phyloP scores from a whole-genome alignment of 2,329 filamentous ascomycete species.

The Sarocladium strictum region DNA sequence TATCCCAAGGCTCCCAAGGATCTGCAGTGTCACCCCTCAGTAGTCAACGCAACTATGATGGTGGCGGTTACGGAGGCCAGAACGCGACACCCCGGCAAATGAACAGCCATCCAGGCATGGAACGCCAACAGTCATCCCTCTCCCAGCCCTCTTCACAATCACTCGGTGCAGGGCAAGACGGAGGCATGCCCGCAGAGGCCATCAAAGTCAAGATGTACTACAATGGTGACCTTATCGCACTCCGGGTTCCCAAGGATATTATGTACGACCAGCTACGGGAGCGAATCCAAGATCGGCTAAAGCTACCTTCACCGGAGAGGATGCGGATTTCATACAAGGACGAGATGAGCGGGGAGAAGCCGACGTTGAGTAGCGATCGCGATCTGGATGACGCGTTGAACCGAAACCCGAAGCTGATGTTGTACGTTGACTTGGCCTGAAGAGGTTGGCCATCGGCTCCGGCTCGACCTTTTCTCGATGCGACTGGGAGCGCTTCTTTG shows the following conservation, averaged over 20 bases:
- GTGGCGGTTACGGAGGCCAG: slow-evolving; percentile 46
- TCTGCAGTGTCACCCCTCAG: slow-evolving; percentile 56
- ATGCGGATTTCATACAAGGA: slow-evolving; percentile 82
- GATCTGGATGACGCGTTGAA: slow-evolving; percentile 77
- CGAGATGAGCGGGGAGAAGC: slow-evolving; percentile 69
- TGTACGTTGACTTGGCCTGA: slow-evolving; percentile 55
- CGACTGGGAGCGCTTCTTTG: background rate
- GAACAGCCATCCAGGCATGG: slow-evolving; percentile 24
- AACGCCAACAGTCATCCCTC: slow-evolving; percentile 44
- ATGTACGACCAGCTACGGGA: slow-evolving; percentile 71
- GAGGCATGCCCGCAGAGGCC: slow-evolving; percentile 35
- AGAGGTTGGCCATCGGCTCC: too few relatives aligned
- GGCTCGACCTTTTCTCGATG: too few relatives aligned
- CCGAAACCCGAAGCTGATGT: slow-evolving; percentile 79
- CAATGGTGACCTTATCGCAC: slow-evolving; percentile 84
- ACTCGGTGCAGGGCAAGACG: background rate
- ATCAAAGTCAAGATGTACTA: slow-evolving; percentile 97
- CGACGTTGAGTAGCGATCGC: slow-evolving; percentile 69
- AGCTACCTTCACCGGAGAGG: slow-evolving; percentile 62
- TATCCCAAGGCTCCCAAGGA: slow-evolving; percentile 63
- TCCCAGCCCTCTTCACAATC: slow-evolving; percentile 23
- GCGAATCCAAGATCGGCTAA: slow-evolving; percentile 79
- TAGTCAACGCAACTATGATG: slow-evolving; percentile 55
- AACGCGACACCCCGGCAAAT: slow-evolving; percentile 41
- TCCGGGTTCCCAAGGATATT: slow-evolving; percentile 79